A percentile compares a stretch with the other conserved stretches of the same genome.
Evolutionary conservation across 805 yeast genomes (phyloP).

Genomic region (Candida orba): DNA sequence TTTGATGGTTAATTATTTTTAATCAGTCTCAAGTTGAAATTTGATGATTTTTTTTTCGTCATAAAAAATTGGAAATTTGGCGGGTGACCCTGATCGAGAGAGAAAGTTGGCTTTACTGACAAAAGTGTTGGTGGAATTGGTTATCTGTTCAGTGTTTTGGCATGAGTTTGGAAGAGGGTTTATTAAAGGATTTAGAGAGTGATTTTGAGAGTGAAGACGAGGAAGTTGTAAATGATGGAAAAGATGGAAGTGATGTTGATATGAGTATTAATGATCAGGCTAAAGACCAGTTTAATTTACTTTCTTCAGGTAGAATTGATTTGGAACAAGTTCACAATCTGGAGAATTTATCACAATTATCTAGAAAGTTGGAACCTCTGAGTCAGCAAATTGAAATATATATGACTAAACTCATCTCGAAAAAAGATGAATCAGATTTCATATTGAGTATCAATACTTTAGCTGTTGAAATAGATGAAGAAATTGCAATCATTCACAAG

Average conservation of each 20-base stretch:
- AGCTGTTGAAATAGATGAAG: conserved; percentile 47
- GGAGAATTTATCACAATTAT: conserved; percentile 9
- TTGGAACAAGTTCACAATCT: conserved; percentile 12
- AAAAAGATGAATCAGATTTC: conserved; percentile 37
- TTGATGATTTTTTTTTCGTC: not conserved
- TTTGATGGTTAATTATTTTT: not conserved
- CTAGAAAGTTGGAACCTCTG: conserved; percentile 12
- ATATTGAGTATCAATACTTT: conserved; percentile 47
- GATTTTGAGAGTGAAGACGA: conserved; percentile 8
- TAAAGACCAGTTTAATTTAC: not conserved
- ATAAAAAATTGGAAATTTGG: not conserved
- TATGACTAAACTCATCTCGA: conserved; percentile 14
- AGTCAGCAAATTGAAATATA: conserved; percentile 14
- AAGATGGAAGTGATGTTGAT: not conserved
- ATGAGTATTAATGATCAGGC: not conserved
- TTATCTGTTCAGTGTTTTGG: not conserved
- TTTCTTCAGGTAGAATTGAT: conserved; percentile 5
- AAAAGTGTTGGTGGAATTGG: too few species aligned
- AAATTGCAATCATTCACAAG: conserved; percentile 41
- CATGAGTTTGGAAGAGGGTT: conserved; percentile 20
- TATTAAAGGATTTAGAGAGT: conserved; percentile 27
- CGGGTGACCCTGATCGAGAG: not conserved
- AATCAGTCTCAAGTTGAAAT: not conserved
- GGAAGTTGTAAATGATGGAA: conserved; percentile 4
- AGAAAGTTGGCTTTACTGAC: too few species aligned